These are phyloP conservation scores for Ogataea nonfermentans DNA, from an alignment of 805 yeast species.

Conservation along the genomic window DNA sequence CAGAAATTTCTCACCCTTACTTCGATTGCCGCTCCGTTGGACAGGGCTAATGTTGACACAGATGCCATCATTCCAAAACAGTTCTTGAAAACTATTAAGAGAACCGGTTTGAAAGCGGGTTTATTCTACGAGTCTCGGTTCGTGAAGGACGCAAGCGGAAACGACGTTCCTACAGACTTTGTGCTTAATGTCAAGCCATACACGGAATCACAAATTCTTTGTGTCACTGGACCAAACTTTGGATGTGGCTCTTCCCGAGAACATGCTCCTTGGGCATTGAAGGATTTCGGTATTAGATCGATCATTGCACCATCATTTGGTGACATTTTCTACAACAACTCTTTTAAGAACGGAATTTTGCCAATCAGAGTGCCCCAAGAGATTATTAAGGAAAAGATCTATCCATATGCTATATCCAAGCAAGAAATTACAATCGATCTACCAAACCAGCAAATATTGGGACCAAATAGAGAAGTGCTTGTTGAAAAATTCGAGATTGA, in stretches of 20 bases:
- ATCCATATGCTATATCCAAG: slow-evolving; percentile 79
- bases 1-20: slow-evolving; percentile 72
- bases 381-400: slow-evolving; percentile 64
- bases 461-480: slow-evolving; percentile 66
- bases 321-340: slow-evolving; percentile 96
- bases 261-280: slow-evolving; percentile 99
- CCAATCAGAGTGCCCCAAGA: slow-evolving; percentile 90
- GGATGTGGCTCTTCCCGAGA: slow-evolving; percentile 99
- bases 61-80: slow-evolving; percentile 99
- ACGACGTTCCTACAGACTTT: slow-evolving; percentile 83
- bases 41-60: slow-evolving; percentile 93
- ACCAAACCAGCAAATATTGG: slow-evolving; percentile 76
- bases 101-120: slow-evolving; percentile 89
- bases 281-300: slow-evolving; percentile 94
- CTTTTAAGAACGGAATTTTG: slow-evolving; percentile 91
- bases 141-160: slow-evolving; percentile 63
- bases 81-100: slow-evolving; percentile 94
- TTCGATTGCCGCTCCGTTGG: slow-evolving; percentile 91
- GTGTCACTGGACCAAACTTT: slow-evolving; percentile 94
- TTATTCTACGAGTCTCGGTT: slow-evolving; percentile 90
- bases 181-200: slow-evolving; percentile 84
- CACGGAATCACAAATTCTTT: slow-evolving; percentile 73
- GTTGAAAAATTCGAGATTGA: slow-evolving; percentile 86
- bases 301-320: slow-evolving; percentile 98
- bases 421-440: slow-evolving; percentile 74